Evolutionary conservation across 2,329 filamentous ascomycete species (phyloP).

Genomic region (Fusarium gaditjirri): DNA sequence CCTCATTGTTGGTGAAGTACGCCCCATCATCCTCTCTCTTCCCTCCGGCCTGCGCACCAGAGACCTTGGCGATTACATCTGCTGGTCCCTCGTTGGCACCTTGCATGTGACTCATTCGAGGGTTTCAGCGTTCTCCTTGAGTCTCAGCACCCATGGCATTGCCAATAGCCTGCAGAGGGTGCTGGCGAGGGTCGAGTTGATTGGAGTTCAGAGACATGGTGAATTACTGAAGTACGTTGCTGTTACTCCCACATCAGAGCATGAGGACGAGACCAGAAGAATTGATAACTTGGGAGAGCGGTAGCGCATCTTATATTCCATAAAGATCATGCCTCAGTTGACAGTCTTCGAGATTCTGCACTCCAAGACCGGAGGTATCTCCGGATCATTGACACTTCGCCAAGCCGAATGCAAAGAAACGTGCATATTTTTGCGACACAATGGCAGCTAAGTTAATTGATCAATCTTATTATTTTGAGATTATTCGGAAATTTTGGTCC

Average conservation of each 20-base stretch:
- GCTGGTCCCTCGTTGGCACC: conserved; percentile 1
- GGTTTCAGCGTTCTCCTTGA: not conserved
- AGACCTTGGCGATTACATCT: conserved; percentile 6
- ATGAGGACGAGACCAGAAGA: not conserved
- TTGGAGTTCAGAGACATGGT: conserved; percentile 17
- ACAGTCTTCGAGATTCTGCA: no score
- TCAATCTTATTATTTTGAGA: no score
- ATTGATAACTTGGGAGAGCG: no score
- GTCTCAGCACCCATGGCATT: not conserved
- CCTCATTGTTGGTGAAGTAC: conserved; percentile 10
- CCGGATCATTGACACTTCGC: not conserved
- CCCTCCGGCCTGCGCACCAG: not conserved
- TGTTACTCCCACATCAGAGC: not conserved
- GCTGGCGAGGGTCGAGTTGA: conserved; percentile 4
- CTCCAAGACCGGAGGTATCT: not conserved
- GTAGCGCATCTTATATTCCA: not conserved
- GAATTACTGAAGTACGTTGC: not conserved
- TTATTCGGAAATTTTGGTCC: not conserved
- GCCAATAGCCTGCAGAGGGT: conserved; percentile 1
- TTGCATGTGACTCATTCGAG: not conserved
- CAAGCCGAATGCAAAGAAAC: not conserved
- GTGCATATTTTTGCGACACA: not conserved
- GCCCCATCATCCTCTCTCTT: conserved; percentile 1
- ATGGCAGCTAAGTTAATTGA: not conserved
- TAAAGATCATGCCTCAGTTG: no score